A percentile compares a stretch with the other conserved stretches of the same genome.
phyloP scores from a whole-genome alignment of 495 filamentous ascomycete genomes.

The Saxispiralis lemnorum region DNA sequence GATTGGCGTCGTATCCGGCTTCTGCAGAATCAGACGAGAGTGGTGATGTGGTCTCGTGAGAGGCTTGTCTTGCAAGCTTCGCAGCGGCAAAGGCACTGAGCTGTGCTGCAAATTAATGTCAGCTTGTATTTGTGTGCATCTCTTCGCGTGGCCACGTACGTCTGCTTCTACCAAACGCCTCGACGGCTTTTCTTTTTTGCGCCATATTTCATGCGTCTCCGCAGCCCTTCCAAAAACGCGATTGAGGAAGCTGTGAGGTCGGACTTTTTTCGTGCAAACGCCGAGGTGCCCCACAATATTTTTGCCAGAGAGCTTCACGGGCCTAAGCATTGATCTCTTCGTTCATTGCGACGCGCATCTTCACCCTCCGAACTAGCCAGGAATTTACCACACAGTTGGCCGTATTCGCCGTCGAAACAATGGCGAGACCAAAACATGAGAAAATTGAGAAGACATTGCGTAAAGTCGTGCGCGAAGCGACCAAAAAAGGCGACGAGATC shows the following conservation, averaged over 20 bases:
- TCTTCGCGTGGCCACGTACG: constrained; percentile 1
- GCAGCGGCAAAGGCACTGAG: constrained; percentile 17
- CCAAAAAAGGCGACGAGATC: not conserved
- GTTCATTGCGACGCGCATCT: not conserved
- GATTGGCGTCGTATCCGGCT: not conserved
- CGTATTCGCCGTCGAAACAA: no score
- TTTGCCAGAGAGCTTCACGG: not conserved
- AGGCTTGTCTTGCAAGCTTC: constrained; percentile 5
- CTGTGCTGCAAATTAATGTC: constrained; percentile 2
- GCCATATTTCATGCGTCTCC: constrained; percentile 10
- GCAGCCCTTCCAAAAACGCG: no score
- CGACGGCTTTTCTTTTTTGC: constrained; percentile 10
- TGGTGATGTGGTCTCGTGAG: no score
- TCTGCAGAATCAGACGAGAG: not conserved
- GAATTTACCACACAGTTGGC: no score
- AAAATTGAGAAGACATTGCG: not conserved
- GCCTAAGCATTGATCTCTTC: not conserved
- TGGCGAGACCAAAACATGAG: not conserved
- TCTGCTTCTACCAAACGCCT: constrained; percentile 7
- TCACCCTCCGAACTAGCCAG: no score
- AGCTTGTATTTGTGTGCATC: not conserved
- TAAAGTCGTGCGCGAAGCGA: not conserved
- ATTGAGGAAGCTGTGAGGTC: constrained; percentile 2
- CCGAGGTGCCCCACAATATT: constrained; percentile 1
- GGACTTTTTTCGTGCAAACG: not conserved